Evolutionary conservation across 108 stramenopile genomes (phyloP).

Genomic region (Parietichytrium sp.): DNA sequence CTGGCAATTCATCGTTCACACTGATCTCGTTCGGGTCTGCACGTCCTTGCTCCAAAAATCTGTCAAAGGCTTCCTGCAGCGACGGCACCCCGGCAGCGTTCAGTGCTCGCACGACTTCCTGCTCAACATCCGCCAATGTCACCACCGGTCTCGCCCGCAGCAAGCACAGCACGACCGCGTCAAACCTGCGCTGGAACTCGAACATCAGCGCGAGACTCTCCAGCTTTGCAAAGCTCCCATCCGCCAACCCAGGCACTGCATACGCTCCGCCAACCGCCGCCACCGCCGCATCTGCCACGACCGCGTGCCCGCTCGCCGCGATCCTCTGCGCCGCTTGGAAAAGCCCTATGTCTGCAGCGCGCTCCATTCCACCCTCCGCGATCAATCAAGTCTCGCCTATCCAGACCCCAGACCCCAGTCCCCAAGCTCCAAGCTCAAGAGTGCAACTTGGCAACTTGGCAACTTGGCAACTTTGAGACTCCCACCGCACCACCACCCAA

Average conservation of each 20-base stretch:
- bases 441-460: too few relatives aligned
- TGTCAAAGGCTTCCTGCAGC: background rate
- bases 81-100: background rate
- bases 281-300: background rate
- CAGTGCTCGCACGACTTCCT: background rate
- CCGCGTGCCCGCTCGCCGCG: background rate
- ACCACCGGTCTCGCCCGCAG: background rate
- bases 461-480: too few relatives aligned
- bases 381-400: too few relatives aligned
- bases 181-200: conserved; percentile 20
- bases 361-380: too few relatives aligned
- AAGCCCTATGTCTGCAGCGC: background rate
- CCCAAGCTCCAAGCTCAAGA: too few relatives aligned
- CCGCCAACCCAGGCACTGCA: background rate
- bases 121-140: background rate
- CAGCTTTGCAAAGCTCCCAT: background rate
- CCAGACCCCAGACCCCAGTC: too few relatives aligned
- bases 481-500: too few relatives aligned
- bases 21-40: background rate
- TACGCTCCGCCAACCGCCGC: background rate
- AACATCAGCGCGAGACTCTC: background rate
- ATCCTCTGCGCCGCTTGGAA: background rate
- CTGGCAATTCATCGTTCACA: background rate
- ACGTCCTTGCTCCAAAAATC: background rate
- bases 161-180: background rate